Base-by-base conservation (phyloP, 2,329 filamentous ascomycete genomes). In the Knufia petricola region DNA sequence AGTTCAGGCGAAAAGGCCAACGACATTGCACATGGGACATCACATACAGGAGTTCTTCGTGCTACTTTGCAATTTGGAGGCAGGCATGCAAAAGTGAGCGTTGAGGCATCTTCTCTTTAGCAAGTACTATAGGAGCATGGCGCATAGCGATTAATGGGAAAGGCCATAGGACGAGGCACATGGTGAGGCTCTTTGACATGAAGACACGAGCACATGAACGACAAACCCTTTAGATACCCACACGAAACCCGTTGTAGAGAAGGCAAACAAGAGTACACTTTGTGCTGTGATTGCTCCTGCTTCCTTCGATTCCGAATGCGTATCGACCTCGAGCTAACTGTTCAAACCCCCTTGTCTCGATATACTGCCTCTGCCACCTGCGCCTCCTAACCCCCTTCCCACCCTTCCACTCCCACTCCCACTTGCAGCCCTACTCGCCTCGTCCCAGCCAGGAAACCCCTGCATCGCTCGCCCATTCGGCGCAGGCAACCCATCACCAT, bases 361-460 rank as follows among this genome's bases (percentile, higher is more conserved):
- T 8, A 44, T 32, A 31, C 28, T 44, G 7, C 24, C 41, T 32
- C 28, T 32, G 15, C 41, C 41, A 32, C 24, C 41, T 17, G 24
- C 40, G 13, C 17, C 17, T 19, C 40, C 40, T 7, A 12, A 4
- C 6, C 39, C 15, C 39, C 41, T 24, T 23, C 23, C 39, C 4
- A 21, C 12, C 4, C 28, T 19, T 31, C 21, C 28, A 13, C 41
- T 21, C 15, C 13, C 26, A 32, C 9, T 17, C 24, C 10, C 41
- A 44, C 28, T 17, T n/a, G n/a, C n/a, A n/a, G n/a, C n/a, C n/a
- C n/a, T n/a, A n/a, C n/a, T n/a, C n/a, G n/a, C n/a, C n/a, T n/a
- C n/a, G n/a, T n/a, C n/a, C n/a, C n/a, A n/a, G 13, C 41, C 24
- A 12, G 24, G n/a, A 20, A 45, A 28, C 50, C 49, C 42, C 52